Evolutionary conservation across 202 grass and related monocot genomes (phyloP), one percentile per base, ranked within the genome.

Genomic region (Elaeis oleifera): DNA sequence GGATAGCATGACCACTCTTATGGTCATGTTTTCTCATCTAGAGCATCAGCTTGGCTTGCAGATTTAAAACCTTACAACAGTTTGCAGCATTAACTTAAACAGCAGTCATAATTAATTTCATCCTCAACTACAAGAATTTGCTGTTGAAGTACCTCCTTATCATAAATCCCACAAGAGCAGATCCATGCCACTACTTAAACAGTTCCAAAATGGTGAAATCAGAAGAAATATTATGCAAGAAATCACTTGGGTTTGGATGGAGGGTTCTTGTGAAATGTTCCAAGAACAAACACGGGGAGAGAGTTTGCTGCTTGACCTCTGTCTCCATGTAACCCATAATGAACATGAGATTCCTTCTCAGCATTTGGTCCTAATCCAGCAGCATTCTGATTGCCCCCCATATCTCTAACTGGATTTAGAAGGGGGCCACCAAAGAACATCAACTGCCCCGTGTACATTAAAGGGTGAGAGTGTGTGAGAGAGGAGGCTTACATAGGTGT

Each of bases 381-480:
- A 14, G 26, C 50, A 50, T 49, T 48, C 25, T 62, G 61, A 28
- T 23, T n/a, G 68, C 73, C 76, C 22, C 68, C 67, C 3, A 22
- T 7, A 0, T 76, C 74, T 20, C 50, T 54, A 69, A 71, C 67
- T 5, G 79, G 64, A 5, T 76, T 78, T 20, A 99, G 51, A 63
- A 99, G 90, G 49, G 94, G 94, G 1, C 94, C 94, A 5, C 88
- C 94, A 51, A 89, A 99, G 86, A 99, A 99, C 76, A 99, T 99
- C 0, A 84, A 92, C 24, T 86, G 94, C 6, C 88, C 82, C 0
- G 75, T 89, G 65, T 99, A 92, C 0, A 76, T 84, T 57, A 94
- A 20, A 20, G 20, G 20, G 20, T 20, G 20, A 20, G 20, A 20
- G n/a, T n/a, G n/a, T n/a, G n/a, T n/a, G n/a, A n/a, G n/a, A n/a